Conservation (phyloP, 345 rosid genomes). For the Hypericum perforatum region DNA sequence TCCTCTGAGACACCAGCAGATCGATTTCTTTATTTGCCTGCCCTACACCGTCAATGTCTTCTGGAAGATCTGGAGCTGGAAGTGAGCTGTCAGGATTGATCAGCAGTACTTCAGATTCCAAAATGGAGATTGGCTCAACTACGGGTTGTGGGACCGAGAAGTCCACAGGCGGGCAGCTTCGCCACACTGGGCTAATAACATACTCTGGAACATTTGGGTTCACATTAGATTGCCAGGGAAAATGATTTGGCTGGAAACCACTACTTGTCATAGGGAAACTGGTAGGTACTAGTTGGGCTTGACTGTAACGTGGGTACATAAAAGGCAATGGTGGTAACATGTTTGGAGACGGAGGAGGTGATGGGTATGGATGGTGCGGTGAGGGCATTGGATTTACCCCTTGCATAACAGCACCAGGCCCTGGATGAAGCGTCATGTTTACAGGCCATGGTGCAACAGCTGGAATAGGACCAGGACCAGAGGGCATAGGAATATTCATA, state of each 20-base stretch:
- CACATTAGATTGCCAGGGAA: constrained; percentile 73
- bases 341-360: constrained; percentile 84
- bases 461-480: constrained; percentile 48
- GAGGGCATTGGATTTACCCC: constrained; percentile 40
- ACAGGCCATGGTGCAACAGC: constrained; percentile 65
- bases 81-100: constrained; percentile 21
- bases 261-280: constrained; percentile 68
- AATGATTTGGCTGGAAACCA: constrained; percentile 71
- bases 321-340: constrained; percentile 79
- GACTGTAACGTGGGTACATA: constrained; percentile 70
- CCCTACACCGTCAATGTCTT: constrained; percentile 37
- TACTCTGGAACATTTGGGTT: constrained; percentile 51
- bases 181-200: constrained; percentile 67
- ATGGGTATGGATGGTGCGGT: constrained; percentile 58
- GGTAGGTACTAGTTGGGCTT: constrained; percentile 51
- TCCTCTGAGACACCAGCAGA: constrained; percentile 29
- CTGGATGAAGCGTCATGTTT: constrained; percentile 76
- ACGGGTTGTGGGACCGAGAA: constrained; percentile 52
- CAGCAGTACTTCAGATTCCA: constrained; percentile 33
- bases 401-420: constrained; percentile 41
- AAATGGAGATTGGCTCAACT: constrained; percentile 45
- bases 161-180: constrained; percentile 56
- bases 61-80: constrained; percentile 35
- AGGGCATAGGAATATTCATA: constrained; percentile 50
- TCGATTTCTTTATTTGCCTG: constrained; percentile 33